Conservation (phyloP, 371 early-diverging fungal genomes). For the Coemansia sp. region DNA sequence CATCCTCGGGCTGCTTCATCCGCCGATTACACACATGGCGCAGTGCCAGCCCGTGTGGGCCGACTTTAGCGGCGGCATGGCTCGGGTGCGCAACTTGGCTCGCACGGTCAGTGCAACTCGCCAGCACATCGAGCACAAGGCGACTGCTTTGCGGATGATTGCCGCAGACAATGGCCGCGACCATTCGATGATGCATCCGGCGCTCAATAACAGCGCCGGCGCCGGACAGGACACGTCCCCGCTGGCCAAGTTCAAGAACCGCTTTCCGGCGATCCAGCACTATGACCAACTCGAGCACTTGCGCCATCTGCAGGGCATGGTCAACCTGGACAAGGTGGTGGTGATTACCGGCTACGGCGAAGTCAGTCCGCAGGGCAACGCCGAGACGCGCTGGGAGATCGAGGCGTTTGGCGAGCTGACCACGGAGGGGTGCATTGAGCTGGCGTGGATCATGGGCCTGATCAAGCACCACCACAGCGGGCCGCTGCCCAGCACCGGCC, state of each 20-base stretch:
- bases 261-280: slow-evolving; percentile 72
- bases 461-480: slow-evolving; percentile 89
- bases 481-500: slow-evolving; percentile 69
- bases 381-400: slow-evolving; percentile 96
- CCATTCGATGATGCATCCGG: neutral
- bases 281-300: slow-evolving; percentile 68
- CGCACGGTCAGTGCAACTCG: slow-evolving; percentile 60
- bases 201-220: neutral
- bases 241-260: slow-evolving; percentile 88
- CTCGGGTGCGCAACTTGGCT: slow-evolving; percentile 54
- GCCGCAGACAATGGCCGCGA: neutral
- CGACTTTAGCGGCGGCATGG: slow-evolving; percentile 76
- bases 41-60: slow-evolving; percentile 86
- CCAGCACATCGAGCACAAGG: slow-evolving; percentile 50
- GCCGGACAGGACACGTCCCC: slow-evolving; percentile 72
- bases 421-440: slow-evolving; percentile 89
- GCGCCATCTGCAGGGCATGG: slow-evolving; percentile 73
- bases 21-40: slow-evolving; percentile 69
- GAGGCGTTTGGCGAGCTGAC: slow-evolving; percentile 88
- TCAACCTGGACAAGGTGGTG: slow-evolving; percentile 88
- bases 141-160: slow-evolving; percentile 53
- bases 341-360: slow-evolving; percentile 93
- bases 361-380: slow-evolving; percentile 91
- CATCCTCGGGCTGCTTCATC: slow-evolving; percentile 69
- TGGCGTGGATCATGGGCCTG: slow-evolving; percentile 96